Base-by-base conservation (phyloP, 2,329 filamentous ascomycete species). In the Fusarium devonianum region DNA sequence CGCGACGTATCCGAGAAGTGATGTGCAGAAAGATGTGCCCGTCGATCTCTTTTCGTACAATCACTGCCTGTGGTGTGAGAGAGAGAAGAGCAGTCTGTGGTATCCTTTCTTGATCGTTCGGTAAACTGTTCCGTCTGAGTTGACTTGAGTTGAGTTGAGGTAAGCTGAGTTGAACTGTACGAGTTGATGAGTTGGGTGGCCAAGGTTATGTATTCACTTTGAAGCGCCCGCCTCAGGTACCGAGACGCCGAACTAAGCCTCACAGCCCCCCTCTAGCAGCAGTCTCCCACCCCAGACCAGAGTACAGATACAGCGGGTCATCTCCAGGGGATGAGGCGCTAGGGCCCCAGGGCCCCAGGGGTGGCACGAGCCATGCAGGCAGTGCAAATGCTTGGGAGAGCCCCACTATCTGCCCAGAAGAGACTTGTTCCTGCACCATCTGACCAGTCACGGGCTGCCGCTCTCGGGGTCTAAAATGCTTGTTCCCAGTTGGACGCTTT, bases 201-300 rank as follows among this genome's bases (percentile, higher is more conserved):
- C n/a, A n/a, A n/a, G n/a, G n/a, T n/a, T n/a, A n/a, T n/a, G n/a
- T n/a, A n/a, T 37, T 22, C 16, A 19, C 35, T 9, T 22, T 5
- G 21, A 39, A 46, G 46, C 37, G 41, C 46, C 45, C 46, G 28
- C 44, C 48, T 49, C 44, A 52, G 28, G 49, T 33, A 51, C 55
- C 46, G 56, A 52, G 38, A 56, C 45, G 39, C 29, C 45, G 30
- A 56, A 34, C 33, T 35, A 56, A 56, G 53, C 53, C 53, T 56
- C 53, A 11, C 22, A 19, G 23, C n/a, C 11, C 23, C 22, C 19
- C 26, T 21, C 16, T 12, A 14, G 12, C 33, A 16, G 21, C 25
- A 12, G 12, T 26, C 11, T 38, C n/a, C n/a, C n/a, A n/a, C n/a
- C n/a, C n/a, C 37, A 38, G n/a, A 37, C 14, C 23, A 17, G 14